Conservation (phyloP, 305 asterid species). For the Andrographis paniculata region DNA sequence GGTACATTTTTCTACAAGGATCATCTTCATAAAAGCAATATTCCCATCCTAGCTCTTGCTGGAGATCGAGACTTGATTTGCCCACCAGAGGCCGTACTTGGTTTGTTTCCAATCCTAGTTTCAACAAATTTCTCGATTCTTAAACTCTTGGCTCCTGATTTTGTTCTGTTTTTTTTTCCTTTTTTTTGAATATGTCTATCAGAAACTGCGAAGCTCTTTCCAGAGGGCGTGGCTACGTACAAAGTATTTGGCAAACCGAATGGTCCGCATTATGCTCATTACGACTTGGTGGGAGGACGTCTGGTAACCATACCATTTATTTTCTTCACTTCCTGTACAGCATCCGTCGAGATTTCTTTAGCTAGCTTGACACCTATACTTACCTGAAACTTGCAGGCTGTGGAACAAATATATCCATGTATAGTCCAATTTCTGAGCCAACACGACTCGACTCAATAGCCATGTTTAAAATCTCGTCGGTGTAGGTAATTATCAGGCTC, state of each 20-base stretch:
- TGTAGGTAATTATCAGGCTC: no score
- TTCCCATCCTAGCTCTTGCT: constrained; percentile 76
- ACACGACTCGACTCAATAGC: no score
- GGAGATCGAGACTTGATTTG: constrained; percentile 90
- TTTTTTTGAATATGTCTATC: constrained; percentile 19
- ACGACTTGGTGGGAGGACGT: constrained; percentile 85
- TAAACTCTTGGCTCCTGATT: constrained; percentile 13
- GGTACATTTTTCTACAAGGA: constrained; percentile 72
- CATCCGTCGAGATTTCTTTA: not conserved
- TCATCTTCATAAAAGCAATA: constrained; percentile 49
- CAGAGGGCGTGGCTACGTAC: constrained; percentile 59
- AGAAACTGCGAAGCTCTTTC: constrained; percentile 82
- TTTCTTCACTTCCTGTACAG: constrained; percentile 7
- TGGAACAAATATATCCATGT: constrained; percentile 58
- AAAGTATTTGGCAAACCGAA: no score
- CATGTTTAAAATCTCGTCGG: no score
- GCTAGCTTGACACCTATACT: constrained; percentile 3
- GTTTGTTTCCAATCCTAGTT: constrained; percentile 27
- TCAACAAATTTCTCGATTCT: not conserved
- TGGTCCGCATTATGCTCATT: constrained; percentile 94
- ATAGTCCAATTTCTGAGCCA: constrained; percentile 48
- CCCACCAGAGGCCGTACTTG: constrained; percentile 84
- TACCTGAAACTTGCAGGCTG: constrained; percentile 44
- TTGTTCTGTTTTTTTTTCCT: constrained; percentile 5
- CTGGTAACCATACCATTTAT: constrained; percentile 35